Percentiles rank a stretch among this genome's conserved stretches.
phyloP scores from a whole-genome alignment of 2,329 filamentous ascomycete species.

The Nectriaceae sp. region DNA sequence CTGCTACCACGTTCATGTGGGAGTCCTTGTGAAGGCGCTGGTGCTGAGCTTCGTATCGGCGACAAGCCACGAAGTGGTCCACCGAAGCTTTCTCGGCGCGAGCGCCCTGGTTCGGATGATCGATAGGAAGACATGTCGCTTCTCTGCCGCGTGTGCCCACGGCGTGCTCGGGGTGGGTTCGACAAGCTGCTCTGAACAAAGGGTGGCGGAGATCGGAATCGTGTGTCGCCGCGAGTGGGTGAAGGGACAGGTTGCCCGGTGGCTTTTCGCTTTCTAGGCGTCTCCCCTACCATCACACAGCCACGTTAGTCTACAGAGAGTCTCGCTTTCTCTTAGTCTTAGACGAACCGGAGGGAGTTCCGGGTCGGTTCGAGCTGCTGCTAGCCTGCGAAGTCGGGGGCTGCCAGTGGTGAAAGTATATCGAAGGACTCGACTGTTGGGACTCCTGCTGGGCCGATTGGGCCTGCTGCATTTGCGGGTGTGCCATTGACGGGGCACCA shows the following conservation, averaged over 20 bases:
- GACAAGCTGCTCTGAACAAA: conserved; percentile 31
- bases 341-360: conserved; percentile 74
- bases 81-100: conserved; percentile 28
- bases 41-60: conserved; percentile 25
- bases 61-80: conserved; percentile 26
- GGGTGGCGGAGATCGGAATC: conserved; percentile 36
- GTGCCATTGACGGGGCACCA: conserved; percentile 35
- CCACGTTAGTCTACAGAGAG: conserved; percentile 42
- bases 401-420: conserved; percentile 94
- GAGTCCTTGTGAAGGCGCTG: conserved; percentile 23
- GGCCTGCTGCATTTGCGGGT: conserved; percentile 54
- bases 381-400: conserved; percentile 70
- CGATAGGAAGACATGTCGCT: conserved; percentile 41
- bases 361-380: conserved; percentile 64
- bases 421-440: conserved; percentile 63
- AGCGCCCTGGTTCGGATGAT: conserved; percentile 24
- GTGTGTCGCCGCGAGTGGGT: conserved; percentile 31
- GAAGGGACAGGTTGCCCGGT: conserved; percentile 41
- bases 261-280: conserved; percentile 84
- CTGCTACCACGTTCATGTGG: neutral
- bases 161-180: conserved; percentile 27
- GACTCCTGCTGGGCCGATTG: conserved; percentile 58
- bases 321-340: conserved; percentile 52
- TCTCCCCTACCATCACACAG: conserved; percentile 62
- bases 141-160: conserved; percentile 37